Evolutionary conservation across 2,329 filamentous ascomycete species (phyloP).

Genomic region (Colletotrichum australisinense): DNA sequence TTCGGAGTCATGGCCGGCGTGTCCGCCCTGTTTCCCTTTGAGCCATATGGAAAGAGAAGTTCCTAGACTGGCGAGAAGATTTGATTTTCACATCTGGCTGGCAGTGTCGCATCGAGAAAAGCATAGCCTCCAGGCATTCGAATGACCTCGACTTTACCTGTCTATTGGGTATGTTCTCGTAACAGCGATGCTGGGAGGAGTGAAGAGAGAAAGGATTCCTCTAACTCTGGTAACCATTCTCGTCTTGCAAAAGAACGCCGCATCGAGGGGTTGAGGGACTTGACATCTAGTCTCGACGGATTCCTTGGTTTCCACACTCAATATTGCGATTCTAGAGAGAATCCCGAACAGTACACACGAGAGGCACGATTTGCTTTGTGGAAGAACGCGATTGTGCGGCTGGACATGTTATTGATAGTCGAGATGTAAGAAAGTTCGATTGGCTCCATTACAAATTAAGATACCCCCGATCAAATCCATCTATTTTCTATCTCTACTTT

Average conservation of each 20-base stretch:
- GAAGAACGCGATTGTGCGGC: not conserved
- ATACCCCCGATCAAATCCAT: not conserved
- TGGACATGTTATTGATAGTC: not conserved
- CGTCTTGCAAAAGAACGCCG: too few species aligned
- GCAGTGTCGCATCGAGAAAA: not conserved
- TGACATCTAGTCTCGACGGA: too few species aligned
- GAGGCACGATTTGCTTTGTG: not conserved
- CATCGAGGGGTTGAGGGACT: too few species aligned
- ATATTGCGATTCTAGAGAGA: not conserved
- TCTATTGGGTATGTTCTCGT: too few species aligned
- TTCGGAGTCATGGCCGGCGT: constrained; percentile 71
- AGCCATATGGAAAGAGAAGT: constrained; percentile 71
- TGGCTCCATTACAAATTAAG: not conserved
- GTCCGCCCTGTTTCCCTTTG: constrained; percentile 71
- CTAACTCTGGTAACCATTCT: too few species aligned
- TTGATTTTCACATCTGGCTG: not conserved
- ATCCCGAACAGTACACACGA: not conserved
- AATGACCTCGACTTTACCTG: too few species aligned
- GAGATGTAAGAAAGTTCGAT: not conserved
- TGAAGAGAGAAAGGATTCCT: too few species aligned
- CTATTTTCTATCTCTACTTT: not conserved
- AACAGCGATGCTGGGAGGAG: too few species aligned
- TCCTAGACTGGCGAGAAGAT: constrained; percentile 36
- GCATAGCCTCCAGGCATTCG: too few species aligned
- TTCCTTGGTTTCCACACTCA: too few species aligned